Evolutionary conservation across 768 basidiomycete species (phyloP).

Genomic region (Mycena belliarum): DNA sequence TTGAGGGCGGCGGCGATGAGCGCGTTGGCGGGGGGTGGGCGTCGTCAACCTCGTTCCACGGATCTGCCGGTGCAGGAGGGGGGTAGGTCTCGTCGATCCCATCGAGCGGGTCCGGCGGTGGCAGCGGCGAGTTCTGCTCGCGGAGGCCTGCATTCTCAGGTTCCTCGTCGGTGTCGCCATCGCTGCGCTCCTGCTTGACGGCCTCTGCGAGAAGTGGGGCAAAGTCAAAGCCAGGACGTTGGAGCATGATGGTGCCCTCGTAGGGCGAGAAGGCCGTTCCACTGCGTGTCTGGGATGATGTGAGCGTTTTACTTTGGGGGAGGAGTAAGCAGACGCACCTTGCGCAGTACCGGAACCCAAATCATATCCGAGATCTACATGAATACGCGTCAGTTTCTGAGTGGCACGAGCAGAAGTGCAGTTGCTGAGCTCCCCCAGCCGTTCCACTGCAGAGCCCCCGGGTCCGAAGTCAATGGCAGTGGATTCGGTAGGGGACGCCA

Average conservation of each 20-base stretch:
- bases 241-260: background rate
- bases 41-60: background rate
- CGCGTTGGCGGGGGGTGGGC: background rate
- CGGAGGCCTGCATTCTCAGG: background rate
- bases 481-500: too few species aligned
- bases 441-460: too few species aligned
- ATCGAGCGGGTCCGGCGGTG: too few species aligned
- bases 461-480: too few species aligned
- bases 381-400: background rate
- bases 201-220: background rate
- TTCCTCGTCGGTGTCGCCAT: background rate
- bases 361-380: background rate
- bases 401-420: background rate
- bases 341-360: background rate
- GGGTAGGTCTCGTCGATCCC: too few species aligned
- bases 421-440: background rate
- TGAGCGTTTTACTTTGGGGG: too few species aligned
- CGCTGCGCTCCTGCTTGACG: background rate
- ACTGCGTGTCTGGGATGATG: background rate
- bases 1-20: background rate
- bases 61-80: too few species aligned
- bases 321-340: background rate
- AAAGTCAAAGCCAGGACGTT: background rate
- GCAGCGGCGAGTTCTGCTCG: too few species aligned
- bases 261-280: background rate